These are phyloP conservation scores for Boletus vinaceobasis DNA, from an alignment of 768 basidiomycete genomes.

Conservation along the genomic window DNA sequence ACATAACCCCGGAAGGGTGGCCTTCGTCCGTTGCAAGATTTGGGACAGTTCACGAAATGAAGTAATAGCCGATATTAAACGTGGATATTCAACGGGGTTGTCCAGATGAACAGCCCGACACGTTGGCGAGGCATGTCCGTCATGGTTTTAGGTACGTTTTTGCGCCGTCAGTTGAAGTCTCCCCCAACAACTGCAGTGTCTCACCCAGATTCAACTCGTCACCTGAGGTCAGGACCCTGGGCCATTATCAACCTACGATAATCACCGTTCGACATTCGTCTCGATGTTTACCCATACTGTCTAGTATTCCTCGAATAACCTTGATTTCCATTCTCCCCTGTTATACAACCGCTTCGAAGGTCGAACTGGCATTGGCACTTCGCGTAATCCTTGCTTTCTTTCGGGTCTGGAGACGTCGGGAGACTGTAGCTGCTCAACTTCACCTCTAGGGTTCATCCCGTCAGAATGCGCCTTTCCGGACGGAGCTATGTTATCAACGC, in stretches of 20 bases:
- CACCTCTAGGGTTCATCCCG: neutral
- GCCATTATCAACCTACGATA: neutral
- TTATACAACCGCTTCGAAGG: conserved; percentile 4
- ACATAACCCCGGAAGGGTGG: no score
- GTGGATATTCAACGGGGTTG: no score
- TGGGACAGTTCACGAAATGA: neutral
- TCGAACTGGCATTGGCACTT: neutral
- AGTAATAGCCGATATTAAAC: neutral
- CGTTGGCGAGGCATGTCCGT: conserved; percentile 1
- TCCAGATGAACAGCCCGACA: neutral
- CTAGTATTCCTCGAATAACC: conserved; percentile 7
- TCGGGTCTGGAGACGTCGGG: no score
- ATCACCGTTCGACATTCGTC: neutral
- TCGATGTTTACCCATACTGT: neutral
- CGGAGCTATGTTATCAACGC: neutral
- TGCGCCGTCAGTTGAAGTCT: neutral
- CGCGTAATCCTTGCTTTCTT: neutral
- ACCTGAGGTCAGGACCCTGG: neutral
- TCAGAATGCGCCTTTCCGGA: neutral
- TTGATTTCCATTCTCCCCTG: conserved; percentile 8
- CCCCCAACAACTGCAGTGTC: neutral
- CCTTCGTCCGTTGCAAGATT: conserved; percentile 3
- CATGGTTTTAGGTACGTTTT: neutral
- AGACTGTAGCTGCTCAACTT: neutral
- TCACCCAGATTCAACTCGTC: neutral